Evolutionary conservation across 257 asterid species (phyloP).

Genomic region (Cordia subcordata): DNA sequence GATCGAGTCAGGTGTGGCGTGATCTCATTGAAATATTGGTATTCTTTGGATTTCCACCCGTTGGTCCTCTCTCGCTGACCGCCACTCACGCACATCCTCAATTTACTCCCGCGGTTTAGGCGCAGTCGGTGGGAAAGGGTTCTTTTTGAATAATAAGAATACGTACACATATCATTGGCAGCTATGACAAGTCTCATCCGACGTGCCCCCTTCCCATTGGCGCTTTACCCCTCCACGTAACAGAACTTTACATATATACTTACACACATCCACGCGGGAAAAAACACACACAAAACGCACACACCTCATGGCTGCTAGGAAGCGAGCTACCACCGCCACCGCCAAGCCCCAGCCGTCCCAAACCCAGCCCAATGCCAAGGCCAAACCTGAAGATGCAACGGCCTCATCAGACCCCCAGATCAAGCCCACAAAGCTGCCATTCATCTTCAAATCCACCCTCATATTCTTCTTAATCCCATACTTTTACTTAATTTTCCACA

Average conservation of each 20-base stretch:
- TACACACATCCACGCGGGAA: not conserved
- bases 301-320: slow-evolving; percentile 54
- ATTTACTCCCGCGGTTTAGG: too few relatives aligned
- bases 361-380: slow-evolving; percentile 15
- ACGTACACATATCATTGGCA: too few relatives aligned
- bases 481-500: slow-evolving; percentile 49
- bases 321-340: slow-evolving; percentile 30
- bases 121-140: too few relatives aligned
- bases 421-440: slow-evolving; percentile 50
- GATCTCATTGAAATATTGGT: too few relatives aligned
- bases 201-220: slow-evolving; percentile 18
- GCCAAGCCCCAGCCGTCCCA: slow-evolving; percentile 24
- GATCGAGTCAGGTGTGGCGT: too few relatives aligned
- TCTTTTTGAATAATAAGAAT: too few relatives aligned
- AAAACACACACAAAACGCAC: not conserved
- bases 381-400: slow-evolving; percentile 22
- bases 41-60: too few relatives aligned
- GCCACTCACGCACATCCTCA: too few relatives aligned
- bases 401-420: slow-evolving; percentile 38
- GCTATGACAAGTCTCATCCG: slow-evolving; percentile 11
- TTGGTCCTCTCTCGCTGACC: too few relatives aligned
- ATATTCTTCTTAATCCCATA: slow-evolving; percentile 57
- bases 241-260: not conserved
- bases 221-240: not conserved
- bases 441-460: slow-evolving; percentile 41